A percentile compares a stretch with the other conserved stretches of the same genome.
Conservation (phyloP, 768 basidiomycete genomes). For the Suillus alpinus region DNA sequence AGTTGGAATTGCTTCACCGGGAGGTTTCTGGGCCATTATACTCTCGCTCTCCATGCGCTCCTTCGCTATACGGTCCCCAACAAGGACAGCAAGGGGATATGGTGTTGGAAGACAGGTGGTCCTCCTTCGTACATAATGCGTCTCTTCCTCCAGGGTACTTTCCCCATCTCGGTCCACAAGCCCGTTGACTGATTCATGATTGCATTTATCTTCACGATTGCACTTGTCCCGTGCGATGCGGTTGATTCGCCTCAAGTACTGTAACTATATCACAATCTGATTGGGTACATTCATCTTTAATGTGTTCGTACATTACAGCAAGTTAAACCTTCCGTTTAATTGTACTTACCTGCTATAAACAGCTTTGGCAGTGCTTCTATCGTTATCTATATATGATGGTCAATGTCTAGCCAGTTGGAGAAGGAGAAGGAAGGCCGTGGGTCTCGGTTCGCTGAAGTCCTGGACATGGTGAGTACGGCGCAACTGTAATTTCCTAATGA, state of each 20-base stretch:
- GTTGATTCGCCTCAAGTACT: neutral
- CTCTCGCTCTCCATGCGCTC: neutral
- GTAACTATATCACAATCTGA: neutral
- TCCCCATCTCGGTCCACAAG: neutral
- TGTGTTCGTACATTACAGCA: conserved; percentile 1
- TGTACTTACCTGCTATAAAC: neutral
- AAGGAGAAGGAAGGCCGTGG: neutral
- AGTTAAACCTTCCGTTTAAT: neutral
- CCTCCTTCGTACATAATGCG: conserved; percentile 36
- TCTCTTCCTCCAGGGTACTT: neutral
- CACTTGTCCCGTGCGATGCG: too few species aligned
- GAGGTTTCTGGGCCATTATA: conserved; percentile 26
- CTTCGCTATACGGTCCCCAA: neutral
- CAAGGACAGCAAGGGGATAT: conserved; percentile 14
- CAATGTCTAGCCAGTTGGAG: neutral
- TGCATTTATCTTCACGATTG: neutral
- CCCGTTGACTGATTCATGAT: neutral
- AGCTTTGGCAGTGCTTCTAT: neutral
- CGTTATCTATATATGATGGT: neutral
- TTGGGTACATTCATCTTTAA: neutral
- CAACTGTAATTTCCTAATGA: neutral
- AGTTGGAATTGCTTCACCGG: conserved; percentile 39
- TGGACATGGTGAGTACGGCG: neutral
- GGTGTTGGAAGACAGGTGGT: conserved; percentile 40
- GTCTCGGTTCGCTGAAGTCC: neutral